Conservation (phyloP, 225 moss, liverwort and hornwort species). For the Pleurozium schreberi region DNA sequence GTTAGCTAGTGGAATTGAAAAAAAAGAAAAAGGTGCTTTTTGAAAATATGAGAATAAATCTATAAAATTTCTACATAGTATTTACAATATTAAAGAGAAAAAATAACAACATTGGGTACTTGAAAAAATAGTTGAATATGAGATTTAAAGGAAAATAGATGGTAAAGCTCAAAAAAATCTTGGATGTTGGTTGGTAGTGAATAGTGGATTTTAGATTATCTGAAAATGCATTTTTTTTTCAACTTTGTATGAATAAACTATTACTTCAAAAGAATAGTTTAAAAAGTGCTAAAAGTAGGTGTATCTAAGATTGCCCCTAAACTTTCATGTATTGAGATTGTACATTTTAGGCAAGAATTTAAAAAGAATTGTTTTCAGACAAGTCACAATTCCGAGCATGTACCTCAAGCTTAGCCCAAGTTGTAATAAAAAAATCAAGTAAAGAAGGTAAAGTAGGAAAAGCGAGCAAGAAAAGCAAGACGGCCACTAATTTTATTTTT, state of each 20-base stretch:
- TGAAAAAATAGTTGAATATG: neutral
- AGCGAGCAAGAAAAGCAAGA: accelerated
- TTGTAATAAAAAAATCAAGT: neutral
- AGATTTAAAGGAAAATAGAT: neutral
- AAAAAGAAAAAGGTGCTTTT: neutral
- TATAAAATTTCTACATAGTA: neutral
- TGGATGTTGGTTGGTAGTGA: too few relatives aligned
- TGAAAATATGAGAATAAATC: neutral
- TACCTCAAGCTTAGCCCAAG: neutral
- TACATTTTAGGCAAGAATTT: too few relatives aligned
- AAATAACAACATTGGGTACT: neutral
- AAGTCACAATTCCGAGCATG: too few relatives aligned
- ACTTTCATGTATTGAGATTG: too few relatives aligned
- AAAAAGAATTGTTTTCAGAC: too few relatives aligned
- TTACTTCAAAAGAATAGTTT: too few relatives aligned
- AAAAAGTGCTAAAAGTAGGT: too few relatives aligned
- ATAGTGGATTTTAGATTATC: too few relatives aligned
- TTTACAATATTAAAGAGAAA: neutral
- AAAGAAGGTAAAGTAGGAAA: neutral
- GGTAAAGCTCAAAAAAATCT: too few relatives aligned
- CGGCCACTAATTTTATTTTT: neutral
- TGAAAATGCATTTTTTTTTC: too few relatives aligned
- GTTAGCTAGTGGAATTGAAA: neutral
- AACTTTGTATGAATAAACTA: too few relatives aligned
- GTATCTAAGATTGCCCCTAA: too few relatives aligned